Base-by-base conservation (phyloP, 176 grass and related monocot species). In the Carex parvula region DNA sequence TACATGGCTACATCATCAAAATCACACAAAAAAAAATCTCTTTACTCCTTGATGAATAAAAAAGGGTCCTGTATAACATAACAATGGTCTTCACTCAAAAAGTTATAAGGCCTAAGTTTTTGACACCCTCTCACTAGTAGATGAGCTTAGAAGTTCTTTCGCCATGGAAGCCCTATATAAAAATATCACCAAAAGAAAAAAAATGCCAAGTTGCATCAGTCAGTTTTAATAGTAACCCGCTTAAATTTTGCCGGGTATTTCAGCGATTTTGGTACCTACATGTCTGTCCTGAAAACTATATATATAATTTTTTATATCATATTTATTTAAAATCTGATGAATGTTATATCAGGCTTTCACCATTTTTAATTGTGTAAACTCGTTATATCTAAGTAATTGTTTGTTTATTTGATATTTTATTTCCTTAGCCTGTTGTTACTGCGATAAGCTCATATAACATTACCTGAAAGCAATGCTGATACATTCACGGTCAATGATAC, bases 401-500 rank as follows among this genome's bases (percentile, higher is more conserved):
- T 17, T 35, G 33, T 41, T 69, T 69, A 41, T 18, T 39, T 69
- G 33, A 69, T 39, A 33, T 39, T 8, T 39, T 41, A 17, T 37
- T 69, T 69, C 65, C 65, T 69, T 39, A 5, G 33, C 33, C 13
- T 29, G 21, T 53, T 8, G 3, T 58, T 44, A 66, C 64, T 33
- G 39, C n/a, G 1, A 21, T 46, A 9, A 73, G 70, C 42, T 73
- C 3, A 52, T 48, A 65, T 63, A 6, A 55, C 69, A 21, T 85
- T 87, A 98, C 95, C 92, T 94, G 83, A 65, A 70, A 80, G 88
- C 70, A 48, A 93, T 90, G 65, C 75, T 63, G 66, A 98, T 93
- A 62, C 87, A 86, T 84, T 94, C 92, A 76, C 88, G 85, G 55
- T 98, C 95, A 54, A 98, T 76, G 60, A 93, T 83, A 90, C 92